Evolutionary conservation across 2,329 filamentous ascomycete genomes (phyloP), one percentile per base, ranked within the genome.

Genomic region (Sclerotinia subarctica): DNA sequence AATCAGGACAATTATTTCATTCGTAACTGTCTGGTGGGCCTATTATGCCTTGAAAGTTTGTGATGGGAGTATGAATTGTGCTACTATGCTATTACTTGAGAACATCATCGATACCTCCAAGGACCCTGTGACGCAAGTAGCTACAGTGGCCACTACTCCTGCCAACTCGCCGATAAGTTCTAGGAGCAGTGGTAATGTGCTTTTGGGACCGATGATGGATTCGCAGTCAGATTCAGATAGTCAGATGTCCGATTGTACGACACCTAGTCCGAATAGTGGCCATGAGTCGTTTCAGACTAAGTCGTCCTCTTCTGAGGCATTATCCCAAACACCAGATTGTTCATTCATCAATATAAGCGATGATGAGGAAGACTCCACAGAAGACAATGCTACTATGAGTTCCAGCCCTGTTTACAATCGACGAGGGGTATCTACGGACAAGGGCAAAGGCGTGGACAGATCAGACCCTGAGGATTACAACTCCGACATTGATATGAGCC

Each of bases 41-140:
- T 5, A 26, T 26, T 66, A 66, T 19, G 32, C 53, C n/a, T 29
- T 66, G 32, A 42, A 49, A 17, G 44, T 66, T 13, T 66, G 64
- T n/a, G 46, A 60, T 49, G 38, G 11, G 38, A 42, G 26, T 51
- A 5, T 17, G 5, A n/a, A 66, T 29, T 13, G 8, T 35, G 53
- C 64, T 49, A 51, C 24, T 59, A 1, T 42, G 29, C 19, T 66
- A 3, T 59, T 66, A 26, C 35, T 58, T 35, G 64, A 66, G 32
- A 29, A 26, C 19, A 21, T 58, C 42, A 4, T 65, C 19, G 52
- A 65, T 58, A 38, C 52, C 24, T 46, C 42, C 21, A 35, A 19
- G 15, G n/a, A 58, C 19, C 63, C 63, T 19, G 15, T 7, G 52
- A 26, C 15, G 26, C 29, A 62, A 3, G 8, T 24, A 19, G 29